A percentile compares a stretch with the other conserved stretches of the same genome.
Conservation (phyloP, 2,329 filamentous ascomycete genomes). For the Tolypocladium tundrense region DNA sequence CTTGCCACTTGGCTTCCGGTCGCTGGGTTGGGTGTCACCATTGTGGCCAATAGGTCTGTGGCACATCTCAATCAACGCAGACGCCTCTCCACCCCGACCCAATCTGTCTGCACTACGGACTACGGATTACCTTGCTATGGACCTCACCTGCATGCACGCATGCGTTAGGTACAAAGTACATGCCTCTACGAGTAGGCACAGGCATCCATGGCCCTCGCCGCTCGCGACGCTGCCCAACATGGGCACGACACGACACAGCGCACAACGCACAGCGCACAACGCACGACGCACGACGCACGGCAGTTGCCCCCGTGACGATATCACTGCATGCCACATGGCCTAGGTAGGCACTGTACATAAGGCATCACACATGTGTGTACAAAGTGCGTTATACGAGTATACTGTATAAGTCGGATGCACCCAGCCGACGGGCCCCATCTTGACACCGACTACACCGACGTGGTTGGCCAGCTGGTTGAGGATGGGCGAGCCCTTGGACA, state of each 20-base stretch:
- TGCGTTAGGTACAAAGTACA: background rate
- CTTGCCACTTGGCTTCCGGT: background rate
- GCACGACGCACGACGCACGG: background rate
- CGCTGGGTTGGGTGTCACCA: background rate
- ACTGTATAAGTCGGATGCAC: too few relatives aligned
- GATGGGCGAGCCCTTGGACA: too few relatives aligned
- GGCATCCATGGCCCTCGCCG: background rate
- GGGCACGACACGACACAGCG: background rate
- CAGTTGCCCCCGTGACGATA: background rate
- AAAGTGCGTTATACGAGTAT: too few relatives aligned
- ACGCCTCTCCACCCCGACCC: background rate
- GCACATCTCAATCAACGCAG: background rate
- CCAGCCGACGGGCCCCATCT: too few relatives aligned
- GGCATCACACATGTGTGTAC: background rate
- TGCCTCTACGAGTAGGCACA: background rate
- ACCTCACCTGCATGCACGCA: background rate
- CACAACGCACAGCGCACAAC: background rate
- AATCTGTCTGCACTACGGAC: background rate
- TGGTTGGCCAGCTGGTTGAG: background rate
- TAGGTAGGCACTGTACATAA: background rate
- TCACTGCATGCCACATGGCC: background rate
- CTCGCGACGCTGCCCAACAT: background rate
- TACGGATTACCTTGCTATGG: background rate
- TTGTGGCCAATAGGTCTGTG: background rate
- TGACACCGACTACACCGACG: too few relatives aligned